A percentile compares a stretch with the other conserved stretches of the same genome.
Evolutionary conservation across 2,329 filamentous ascomycete species (phyloP).

Genomic region (Scopulariopsis brevicaulis): DNA sequence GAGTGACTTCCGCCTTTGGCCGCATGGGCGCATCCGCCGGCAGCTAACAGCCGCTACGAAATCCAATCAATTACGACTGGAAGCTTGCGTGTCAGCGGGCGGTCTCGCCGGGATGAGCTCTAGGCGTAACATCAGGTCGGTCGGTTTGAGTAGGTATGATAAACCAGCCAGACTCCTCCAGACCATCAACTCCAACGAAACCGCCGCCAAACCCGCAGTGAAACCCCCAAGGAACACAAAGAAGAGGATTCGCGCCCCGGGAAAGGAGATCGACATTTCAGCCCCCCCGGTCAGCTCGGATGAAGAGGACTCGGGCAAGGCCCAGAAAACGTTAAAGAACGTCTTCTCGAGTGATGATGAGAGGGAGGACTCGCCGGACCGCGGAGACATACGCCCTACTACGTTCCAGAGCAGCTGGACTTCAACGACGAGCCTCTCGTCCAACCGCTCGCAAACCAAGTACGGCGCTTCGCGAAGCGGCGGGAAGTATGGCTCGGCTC

Average conservation of each 20-base stretch:
- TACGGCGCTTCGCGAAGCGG: neutral
- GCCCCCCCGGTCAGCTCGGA: constrained; percentile 2
- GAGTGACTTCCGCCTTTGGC: neutral
- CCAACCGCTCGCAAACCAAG: neutral
- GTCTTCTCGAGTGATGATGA: neutral
- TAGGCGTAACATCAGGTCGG: neutral
- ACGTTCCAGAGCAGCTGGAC: neutral
- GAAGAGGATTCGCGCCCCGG: neutral
- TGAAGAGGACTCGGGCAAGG: neutral
- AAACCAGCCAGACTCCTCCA: neutral
- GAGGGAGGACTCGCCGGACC: neutral
- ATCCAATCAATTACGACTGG: neutral
- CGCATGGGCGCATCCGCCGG: neutral
- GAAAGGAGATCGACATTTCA: neutral
- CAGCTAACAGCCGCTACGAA: neutral
- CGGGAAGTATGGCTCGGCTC: neutral
- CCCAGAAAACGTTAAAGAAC: neutral
- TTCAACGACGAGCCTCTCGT: neutral
- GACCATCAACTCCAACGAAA: neutral
- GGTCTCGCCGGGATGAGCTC: neutral
- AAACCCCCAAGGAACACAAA: neutral
- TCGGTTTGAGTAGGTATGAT: constrained; percentile 1
- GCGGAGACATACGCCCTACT: constrained; percentile 1
- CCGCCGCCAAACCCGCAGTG: neutral
- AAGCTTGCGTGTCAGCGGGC: neutral